phyloP scores from a whole-genome alignment of 306 rosid genomes.

The Arachis hypogaea region DNA sequence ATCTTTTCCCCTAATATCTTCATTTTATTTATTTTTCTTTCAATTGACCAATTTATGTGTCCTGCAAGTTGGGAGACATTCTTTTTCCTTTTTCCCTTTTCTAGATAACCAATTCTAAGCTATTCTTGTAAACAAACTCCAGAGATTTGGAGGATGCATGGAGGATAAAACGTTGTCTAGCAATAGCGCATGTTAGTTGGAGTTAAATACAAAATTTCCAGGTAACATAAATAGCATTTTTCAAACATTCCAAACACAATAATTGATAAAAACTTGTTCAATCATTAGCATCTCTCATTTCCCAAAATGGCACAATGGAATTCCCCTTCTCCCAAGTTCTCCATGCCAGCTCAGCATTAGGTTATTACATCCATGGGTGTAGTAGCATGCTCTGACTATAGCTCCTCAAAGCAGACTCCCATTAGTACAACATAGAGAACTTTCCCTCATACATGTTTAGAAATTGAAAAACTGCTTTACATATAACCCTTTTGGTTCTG shows the following conservation, averaged over 20 bases:
- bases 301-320: background rate
- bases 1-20: background rate
- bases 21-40: background rate
- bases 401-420: background rate
- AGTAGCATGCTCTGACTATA: background rate
- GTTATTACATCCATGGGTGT: background rate
- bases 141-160: background rate
- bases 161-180: background rate
- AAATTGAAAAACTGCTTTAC: no score
- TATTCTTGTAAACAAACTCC: background rate
- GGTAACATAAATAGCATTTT: background rate
- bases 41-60: conserved; percentile 3
- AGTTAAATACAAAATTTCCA: conserved; percentile 12
- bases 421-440: background rate
- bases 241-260: no score
- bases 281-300: background rate
- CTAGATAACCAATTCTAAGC: background rate
- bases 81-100: no score
- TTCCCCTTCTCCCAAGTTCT: no score
- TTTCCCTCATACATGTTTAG: no score
- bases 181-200: background rate
- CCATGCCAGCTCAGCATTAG: no score
- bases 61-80: conserved; percentile 1
- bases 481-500: no score
- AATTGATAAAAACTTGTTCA: no score